Base-by-base conservation (phyloP, 192 early-diverging fungal genomes). In the Backusella parvicylindrica region DNA sequence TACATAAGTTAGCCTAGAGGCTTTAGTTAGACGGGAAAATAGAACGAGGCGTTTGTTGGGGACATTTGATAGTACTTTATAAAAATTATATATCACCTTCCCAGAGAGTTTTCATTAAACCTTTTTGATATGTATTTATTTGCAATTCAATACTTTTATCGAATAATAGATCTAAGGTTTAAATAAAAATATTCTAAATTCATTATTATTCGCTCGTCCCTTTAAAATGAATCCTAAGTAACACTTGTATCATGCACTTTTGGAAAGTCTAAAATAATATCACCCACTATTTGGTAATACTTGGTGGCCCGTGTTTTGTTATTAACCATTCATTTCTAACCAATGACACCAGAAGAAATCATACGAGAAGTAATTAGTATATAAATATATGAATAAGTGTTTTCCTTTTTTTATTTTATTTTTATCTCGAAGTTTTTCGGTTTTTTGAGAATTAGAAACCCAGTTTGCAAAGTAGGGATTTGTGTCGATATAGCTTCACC, bases 171-270 rank as follows among this genome's bases (percentile, higher is more conserved):
- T 28, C 11, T 6, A 28, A 60, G 12, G 2, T 60, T 60, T 60
- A 6, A 12, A 60, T 3, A 2, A 26, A 28, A 60, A 13, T 60
- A 26, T 60, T 26, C 23, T 8, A 28, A 28, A 60, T 11, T 28
- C 1, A 3, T 60, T 60, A 3, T 23, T 60, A 28, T 60, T 26
- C 28, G 26, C 11, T 28, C 26, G 3, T 60, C 12, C 4, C 53
- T 60, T 60, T 60, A 28, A 60, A 28, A 12, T 28, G 2, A 60
- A 60, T 26, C 23, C n/a, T 8, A 60, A 60, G 53, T 60, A 60
- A 60, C 53, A 60, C 53, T 60, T 60, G 53, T 60, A 60, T 60
- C 28, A 60, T 60, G 53, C 23, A 60, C 26, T 60, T 60, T 60
- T 23, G 11, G 53, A 60, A 60, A 60, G 53, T 28, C 26, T 60